These are phyloP conservation scores for Toxicodendron radicans DNA, from an alignment of 345 rosid species.

Conservation along the genomic window DNA sequence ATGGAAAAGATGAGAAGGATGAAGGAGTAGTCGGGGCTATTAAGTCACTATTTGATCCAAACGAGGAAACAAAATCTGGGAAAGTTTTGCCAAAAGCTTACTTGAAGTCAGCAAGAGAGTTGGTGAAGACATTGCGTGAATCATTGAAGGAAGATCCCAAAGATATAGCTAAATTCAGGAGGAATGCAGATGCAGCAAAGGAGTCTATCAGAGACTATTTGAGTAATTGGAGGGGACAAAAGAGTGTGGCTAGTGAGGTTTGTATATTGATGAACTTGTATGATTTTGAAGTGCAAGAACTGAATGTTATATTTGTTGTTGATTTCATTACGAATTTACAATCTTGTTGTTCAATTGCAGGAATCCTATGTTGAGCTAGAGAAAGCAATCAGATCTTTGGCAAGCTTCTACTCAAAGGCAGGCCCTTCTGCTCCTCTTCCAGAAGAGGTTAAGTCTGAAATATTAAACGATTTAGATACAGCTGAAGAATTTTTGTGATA, in stretches of 20 bases:
- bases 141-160: slow-evolving; percentile 77
- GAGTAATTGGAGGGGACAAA: slow-evolving; percentile 78
- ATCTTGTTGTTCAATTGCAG: slow-evolving; percentile 37
- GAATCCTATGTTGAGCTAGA: slow-evolving; percentile 78
- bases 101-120: slow-evolving; percentile 83
- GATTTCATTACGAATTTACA: neutral
- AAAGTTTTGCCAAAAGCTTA: slow-evolving; percentile 84
- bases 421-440: slow-evolving; percentile 86
- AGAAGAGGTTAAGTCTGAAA: slow-evolving; percentile 65
- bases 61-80: slow-evolving; percentile 74
- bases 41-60: slow-evolving; percentile 69
- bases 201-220: slow-evolving; percentile 82
- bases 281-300: neutral
- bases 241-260: slow-evolving; percentile 55
- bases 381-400: slow-evolving; percentile 73
- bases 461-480: slow-evolving; percentile 48
- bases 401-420: slow-evolving; percentile 76
- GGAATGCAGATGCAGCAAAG: slow-evolving; percentile 91
- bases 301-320: neutral
- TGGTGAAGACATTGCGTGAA: slow-evolving; percentile 75
- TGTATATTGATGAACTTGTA: neutral
- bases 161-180: slow-evolving; percentile 64
- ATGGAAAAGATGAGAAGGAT: slow-evolving; percentile 42
- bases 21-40: slow-evolving; percentile 61
- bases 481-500: slow-evolving; percentile 75